Evolutionary conservation across 345 rosid genomes (phyloP).

Genomic region (Capsella bursapastoris): DNA sequence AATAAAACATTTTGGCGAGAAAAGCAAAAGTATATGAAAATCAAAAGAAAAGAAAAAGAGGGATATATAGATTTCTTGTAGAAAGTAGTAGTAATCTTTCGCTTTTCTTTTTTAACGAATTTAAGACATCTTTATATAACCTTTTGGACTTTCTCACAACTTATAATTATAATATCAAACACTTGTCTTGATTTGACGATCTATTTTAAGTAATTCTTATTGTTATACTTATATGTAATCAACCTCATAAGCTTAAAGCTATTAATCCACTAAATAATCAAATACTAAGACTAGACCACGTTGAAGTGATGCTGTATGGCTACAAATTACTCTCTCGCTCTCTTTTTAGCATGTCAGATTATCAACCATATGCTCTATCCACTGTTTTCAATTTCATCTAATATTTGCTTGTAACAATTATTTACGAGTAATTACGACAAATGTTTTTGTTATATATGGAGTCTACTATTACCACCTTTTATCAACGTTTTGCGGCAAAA

Average conservation of each 20-base stretch:
- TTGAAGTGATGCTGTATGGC: conserved; percentile 4
- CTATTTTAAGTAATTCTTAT: background rate
- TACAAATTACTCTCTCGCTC: background rate
- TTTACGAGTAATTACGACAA: too few species aligned
- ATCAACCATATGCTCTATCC: background rate
- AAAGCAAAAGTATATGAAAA: conserved; percentile 26
- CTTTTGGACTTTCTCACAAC: background rate
- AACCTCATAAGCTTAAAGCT: conserved; percentile 10
- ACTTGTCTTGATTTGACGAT: background rate
- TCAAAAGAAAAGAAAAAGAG: background rate
- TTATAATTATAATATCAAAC: background rate
- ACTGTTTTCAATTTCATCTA: background rate
- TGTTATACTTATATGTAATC: background rate
- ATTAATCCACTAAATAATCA: background rate
- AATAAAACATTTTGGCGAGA: background rate
- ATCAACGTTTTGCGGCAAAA: too few species aligned
- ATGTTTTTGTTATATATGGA: too few species aligned
- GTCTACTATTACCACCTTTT: too few species aligned
- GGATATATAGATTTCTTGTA: conserved; percentile 13
- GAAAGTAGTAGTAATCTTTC: conserved; percentile 11
- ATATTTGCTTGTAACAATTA: background rate
- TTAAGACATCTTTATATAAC: background rate
- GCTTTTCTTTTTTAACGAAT: too few species aligned
- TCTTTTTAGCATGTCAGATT: background rate
- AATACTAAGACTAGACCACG: too few species aligned